Base-by-base conservation (phyloP, 2,329 filamentous ascomycete genomes). In the Endocalyx cinctus region DNA sequence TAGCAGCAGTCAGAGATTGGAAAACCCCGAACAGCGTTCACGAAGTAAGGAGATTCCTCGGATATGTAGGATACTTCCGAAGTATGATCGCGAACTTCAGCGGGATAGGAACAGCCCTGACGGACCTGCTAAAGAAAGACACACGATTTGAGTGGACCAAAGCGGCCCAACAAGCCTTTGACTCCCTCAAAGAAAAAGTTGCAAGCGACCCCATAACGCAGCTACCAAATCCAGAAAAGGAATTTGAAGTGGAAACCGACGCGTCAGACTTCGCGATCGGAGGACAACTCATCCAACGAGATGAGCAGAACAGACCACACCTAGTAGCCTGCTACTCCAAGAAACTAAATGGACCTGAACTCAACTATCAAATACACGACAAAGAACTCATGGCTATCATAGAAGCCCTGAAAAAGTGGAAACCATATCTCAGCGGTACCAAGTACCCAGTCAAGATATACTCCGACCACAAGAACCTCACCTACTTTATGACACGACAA, bases 81-180 rank as follows among this genome's bases (percentile, higher is more conserved):
- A n/a, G n/a, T n/a, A n/a, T n/a, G n/a, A n/a, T 61, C 29, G 38
- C 35, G 5, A 59, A 61, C 26, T 60, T 55, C 33, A 58, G 58
- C 33, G 37, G 50, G 6, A 17, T 22, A 16, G 18, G n/a, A n/a
- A n/a, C n/a, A n/a, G n/a, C n/a, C n/a, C n/a, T n/a, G n/a, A n/a
- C n/a, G n/a, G n/a, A n/a, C n/a, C n/a, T n/a, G n/a, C n/a, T n/a
- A n/a, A n/a, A n/a, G n/a, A n/a, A n/a, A n/a, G n/a, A n/a, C n/a
- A n/a, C n/a, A n/a, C n/a, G n/a, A n/a, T n/a, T n/a, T n/a, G n/a
- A n/a, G n/a, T n/a, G n/a, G n/a, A n/a, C n/a, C n/a, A n/a, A n/a
- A n/a, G n/a, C n/a, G n/a, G n/a, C n/a, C n/a, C n/a, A n/a, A n/a
- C n/a, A n/a, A n/a, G n/a, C n/a, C n/a, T n/a, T n/a, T n/a, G n/a